Base-by-base conservation (phyloP, 2,329 filamentous ascomycete genomes). In the Curvularia sp. region DNA sequence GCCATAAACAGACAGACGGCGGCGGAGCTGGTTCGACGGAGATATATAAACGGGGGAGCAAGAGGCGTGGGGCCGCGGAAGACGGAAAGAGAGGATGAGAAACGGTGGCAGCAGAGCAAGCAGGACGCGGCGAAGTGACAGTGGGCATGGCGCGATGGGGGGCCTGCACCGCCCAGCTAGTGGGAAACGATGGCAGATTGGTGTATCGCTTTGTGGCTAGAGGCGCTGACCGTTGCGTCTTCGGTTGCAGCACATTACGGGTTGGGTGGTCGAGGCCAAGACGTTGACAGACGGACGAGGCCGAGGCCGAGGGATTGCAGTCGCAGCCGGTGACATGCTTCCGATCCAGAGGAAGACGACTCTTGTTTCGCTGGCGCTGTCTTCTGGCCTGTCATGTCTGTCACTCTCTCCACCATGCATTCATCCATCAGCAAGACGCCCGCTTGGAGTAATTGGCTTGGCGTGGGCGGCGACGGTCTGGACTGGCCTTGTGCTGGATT, bases 61-160 rank as follows among this genome's bases (percentile, higher is more conserved):
- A 21, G 43, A 19, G 43, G 25, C 42, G 21, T 27, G 25, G 27
- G 19, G 39, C 39, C 19, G 47, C 23, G 38, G 48, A 54, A 43
- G 53, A 66, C 49, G 53, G 66, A 68, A 67, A 53, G 69, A 71
- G 63, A 61, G 64, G 67, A 70, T 63, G 63, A 71, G 68, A 67
- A 30, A 39, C n/a, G 34, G 59, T 41, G 50, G 59, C 9, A 30
- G 58, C 43, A 49, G 57, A 50, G 56, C 38, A 47, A 45, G 6
- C 28, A 34, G 46, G 36, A 51, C 41, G 53, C 52, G 51, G 49
- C 57, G 50, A 49, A 51, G 30, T 51, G 45, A 34, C 53, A 48
- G 47, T 43, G 43, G 38, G 53, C 54, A 51, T 38, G 57, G 47
- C 57, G 53, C 57, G 55, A 59, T 55, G 60, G 53, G 53, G 57